phyloP scores from a whole-genome alignment of 2,329 filamentous ascomycete species.

The Penicillium palitans region DNA sequence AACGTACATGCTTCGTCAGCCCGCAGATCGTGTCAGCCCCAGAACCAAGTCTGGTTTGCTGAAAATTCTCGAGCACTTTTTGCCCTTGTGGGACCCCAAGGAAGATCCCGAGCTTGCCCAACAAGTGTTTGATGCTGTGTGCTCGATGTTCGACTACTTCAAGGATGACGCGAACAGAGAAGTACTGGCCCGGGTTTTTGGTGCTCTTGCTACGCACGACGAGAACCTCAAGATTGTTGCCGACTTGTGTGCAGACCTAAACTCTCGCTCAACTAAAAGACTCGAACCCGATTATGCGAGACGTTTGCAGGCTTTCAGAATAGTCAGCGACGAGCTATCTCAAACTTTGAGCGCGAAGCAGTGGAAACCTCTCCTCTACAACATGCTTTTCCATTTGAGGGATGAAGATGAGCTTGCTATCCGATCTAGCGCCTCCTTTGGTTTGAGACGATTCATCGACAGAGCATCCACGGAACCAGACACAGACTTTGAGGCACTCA shows the following conservation, averaged over 20 bases:
- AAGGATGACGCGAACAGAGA: constrained; percentile 75
- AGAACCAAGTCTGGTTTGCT: constrained; percentile 80
- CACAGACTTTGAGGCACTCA: constrained; percentile 56
- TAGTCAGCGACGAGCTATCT: constrained; percentile 66
- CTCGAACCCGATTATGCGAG: constrained; percentile 86
- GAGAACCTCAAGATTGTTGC: constrained; percentile 63
- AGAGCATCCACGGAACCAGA: constrained; percentile 49
- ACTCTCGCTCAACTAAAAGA: constrained; percentile 70
- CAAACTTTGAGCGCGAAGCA: constrained; percentile 65
- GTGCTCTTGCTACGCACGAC: constrained; percentile 67
- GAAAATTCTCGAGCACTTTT: constrained; percentile 76
- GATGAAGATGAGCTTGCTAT: constrained; percentile 88
- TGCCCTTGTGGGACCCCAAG: constrained; percentile 63
- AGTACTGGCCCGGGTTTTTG: constrained; percentile 70
- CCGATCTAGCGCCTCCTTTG: constrained; percentile 77
- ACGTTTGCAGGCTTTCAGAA: constrained; percentile 72
- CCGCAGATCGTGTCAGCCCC: constrained; percentile 77
- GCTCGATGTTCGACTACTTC: constrained; percentile 86
- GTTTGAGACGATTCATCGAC: constrained; percentile 75
- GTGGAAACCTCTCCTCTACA: constrained; percentile 86
- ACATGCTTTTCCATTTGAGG: constrained; percentile 82
- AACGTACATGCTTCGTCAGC: constrained; percentile 78
- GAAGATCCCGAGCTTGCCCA: constrained; percentile 60
- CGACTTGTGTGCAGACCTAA: constrained; percentile 72
- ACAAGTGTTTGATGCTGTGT: constrained; percentile 70